phyloP scores from a whole-genome alignment of 306 rosid species.

The Quercus parvula region DNA sequence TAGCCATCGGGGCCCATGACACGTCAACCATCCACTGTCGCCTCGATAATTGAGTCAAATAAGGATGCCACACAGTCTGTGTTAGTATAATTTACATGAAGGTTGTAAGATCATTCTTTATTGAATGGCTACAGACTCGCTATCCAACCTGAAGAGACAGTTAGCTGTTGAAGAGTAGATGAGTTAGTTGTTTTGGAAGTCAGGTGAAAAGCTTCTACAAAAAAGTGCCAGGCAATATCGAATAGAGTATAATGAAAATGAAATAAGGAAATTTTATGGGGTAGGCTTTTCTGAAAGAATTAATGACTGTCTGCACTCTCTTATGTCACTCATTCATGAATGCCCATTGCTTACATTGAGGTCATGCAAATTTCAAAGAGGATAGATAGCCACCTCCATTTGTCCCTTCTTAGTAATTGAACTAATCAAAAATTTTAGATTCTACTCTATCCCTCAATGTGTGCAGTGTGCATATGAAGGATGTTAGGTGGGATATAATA shows the following conservation, averaged over 20 bases:
- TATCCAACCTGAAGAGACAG: slow-evolving; percentile 45
- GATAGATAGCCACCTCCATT: slow-evolving; percentile 9
- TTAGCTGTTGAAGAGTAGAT: slow-evolving; percentile 74
- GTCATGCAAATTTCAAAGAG: slow-evolving; percentile 2
- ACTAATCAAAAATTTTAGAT: neutral
- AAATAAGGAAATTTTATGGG: slow-evolving; percentile 10
- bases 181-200: slow-evolving; percentile 39
- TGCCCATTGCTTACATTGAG: slow-evolving; percentile 14
- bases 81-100: slow-evolving; percentile 7
- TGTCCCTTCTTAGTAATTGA: slow-evolving; percentile 32
- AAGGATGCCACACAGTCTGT: slow-evolving; percentile 28
- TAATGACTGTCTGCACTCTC: slow-evolving; percentile 23
- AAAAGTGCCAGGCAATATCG: slow-evolving; percentile 21
- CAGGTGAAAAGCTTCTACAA: slow-evolving; percentile 35
- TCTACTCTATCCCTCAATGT: neutral
- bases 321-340: slow-evolving; percentile 16
- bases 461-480: slow-evolving; percentile 4
- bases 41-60: slow-evolving; percentile 17
- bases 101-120: slow-evolving; percentile 12
- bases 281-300: neutral
- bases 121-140: slow-evolving; percentile 10
- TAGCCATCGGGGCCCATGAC: slow-evolving; percentile 17
- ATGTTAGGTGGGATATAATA: neutral
- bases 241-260: slow-evolving; percentile 20
- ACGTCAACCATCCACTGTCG: slow-evolving; percentile 4